phyloP scores from a whole-genome alignment of 2,329 filamentous ascomycete genomes.

The Fusarium domesticum region DNA sequence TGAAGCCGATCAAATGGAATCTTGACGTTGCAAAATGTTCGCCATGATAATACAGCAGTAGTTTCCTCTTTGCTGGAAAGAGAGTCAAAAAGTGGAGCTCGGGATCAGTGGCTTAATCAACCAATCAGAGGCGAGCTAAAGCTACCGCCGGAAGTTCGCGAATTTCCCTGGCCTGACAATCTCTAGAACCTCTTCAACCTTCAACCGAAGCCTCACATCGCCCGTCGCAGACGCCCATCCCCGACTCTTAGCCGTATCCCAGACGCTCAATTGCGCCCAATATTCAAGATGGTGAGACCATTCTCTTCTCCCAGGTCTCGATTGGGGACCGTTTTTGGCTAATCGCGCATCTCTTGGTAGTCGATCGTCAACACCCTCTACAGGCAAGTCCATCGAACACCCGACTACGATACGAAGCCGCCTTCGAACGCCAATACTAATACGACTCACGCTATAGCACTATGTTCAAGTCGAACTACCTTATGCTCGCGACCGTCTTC shows the following conservation, averaged over 20 bases:
- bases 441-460: slow-evolving; percentile 51
- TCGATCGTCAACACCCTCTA: slow-evolving; percentile 39
- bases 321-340: slow-evolving; percentile 24
- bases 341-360: slow-evolving; percentile 36
- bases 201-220: slow-evolving; percentile 28
- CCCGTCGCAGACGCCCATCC: slow-evolving; percentile 28
- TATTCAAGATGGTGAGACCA: slow-evolving; percentile 38
- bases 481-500: slow-evolving; percentile 87
- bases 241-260: slow-evolving; percentile 20
- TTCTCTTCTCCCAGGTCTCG: background rate
- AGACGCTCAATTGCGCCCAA: slow-evolving; percentile 33
- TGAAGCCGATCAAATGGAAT: too few species aligned
- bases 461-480: slow-evolving; percentile 80
- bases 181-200: slow-evolving; percentile 31
- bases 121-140: slow-evolving; percentile 35
- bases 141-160: slow-evolving; percentile 33
- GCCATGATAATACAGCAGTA: background rate
- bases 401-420: slow-evolving; percentile 15
- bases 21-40: too few species aligned
- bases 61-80: background rate
- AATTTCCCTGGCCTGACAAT: slow-evolving; percentile 36
- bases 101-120: slow-evolving; percentile 6
- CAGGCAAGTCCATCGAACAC: slow-evolving; percentile 35
- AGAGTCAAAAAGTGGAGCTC: slow-evolving; percentile 20
- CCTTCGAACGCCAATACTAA: slow-evolving; percentile 25